These are phyloP conservation scores for Neonectria punicea DNA, from an alignment of 2,329 filamentous ascomycete genomes.

Conservation along the genomic window DNA sequence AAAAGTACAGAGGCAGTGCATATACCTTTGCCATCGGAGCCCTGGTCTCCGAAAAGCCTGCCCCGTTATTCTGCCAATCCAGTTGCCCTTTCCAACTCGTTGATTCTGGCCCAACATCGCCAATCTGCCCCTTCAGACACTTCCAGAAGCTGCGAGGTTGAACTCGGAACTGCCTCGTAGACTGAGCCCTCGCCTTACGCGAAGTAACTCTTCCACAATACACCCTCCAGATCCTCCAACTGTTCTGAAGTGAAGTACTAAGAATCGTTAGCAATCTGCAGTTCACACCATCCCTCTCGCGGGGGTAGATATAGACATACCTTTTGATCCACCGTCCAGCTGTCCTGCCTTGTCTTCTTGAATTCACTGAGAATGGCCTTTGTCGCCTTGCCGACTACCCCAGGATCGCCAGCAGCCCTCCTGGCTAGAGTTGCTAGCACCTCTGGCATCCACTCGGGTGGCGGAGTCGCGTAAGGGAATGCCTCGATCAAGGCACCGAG, in stretches of 20 bases:
- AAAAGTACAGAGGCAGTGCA: slow-evolving; percentile 30
- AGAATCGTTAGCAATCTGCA: slow-evolving; percentile 42
- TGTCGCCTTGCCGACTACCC: slow-evolving; percentile 93
- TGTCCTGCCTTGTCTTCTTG: slow-evolving; percentile 99
- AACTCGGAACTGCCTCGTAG: slow-evolving; percentile 15
- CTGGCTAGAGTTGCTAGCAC: slow-evolving; percentile 86
- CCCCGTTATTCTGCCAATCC: slow-evolving; percentile 8
- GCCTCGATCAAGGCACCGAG: slow-evolving; percentile 92
- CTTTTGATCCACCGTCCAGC: slow-evolving; percentile 98
- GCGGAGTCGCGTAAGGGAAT: slow-evolving; percentile 94
- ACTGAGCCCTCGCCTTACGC: slow-evolving; percentile 63
- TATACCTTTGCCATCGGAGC: slow-evolving; percentile 11
- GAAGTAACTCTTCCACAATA: slow-evolving; percentile 99
- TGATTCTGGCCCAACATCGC: neutral
- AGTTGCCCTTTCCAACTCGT: slow-evolving; percentile 1
- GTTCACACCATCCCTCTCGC: neutral
- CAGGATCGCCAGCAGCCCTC: slow-evolving; percentile 86
- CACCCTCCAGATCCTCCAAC: slow-evolving; percentile 92
- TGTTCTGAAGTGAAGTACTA: slow-evolving; percentile 90
- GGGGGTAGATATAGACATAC: slow-evolving; percentile 61
- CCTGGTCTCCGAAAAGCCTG: neutral
- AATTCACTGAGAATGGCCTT: slow-evolving; percentile 96
- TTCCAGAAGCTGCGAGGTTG: slow-evolving; percentile 23
- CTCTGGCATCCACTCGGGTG: slow-evolving; percentile 93
- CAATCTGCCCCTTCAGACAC: neutral